Conservation (phyloP, 495 filamentous ascomycete genomes). For the Hyaloscypha bicolor region DNA sequence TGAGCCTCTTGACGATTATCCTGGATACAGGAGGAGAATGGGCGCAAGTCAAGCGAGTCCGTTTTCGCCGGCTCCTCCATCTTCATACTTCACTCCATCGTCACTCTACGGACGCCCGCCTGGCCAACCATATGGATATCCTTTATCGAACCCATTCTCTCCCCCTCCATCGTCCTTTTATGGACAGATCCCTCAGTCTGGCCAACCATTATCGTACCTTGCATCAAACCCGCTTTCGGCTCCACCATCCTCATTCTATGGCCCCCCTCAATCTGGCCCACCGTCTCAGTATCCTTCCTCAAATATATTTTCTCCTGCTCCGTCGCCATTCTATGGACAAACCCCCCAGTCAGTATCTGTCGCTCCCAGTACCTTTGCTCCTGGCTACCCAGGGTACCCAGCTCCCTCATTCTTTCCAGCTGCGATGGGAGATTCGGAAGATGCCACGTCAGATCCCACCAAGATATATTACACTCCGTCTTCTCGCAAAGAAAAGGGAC, state of each 20-base stretch:
- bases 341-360: not conserved
- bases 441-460: not conserved
- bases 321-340: not conserved
- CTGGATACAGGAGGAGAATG: not conserved
- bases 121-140: not conserved
- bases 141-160: not conserved
- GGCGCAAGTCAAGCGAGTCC: not conserved
- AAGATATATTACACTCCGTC: not conserved
- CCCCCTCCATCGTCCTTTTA: not conserved
- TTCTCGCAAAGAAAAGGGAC: not conserved
- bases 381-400: not conserved
- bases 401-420: too few relatives aligned
- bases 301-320: not conserved
- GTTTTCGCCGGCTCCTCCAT: not conserved
- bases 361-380: not conserved
- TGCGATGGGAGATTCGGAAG: not conserved
- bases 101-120: not conserved
- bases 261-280: not conserved
- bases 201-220: not conserved
- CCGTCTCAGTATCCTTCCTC: not conserved
- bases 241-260: not conserved
- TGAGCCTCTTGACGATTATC: not conserved
- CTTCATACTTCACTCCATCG: not conserved
- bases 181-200: not conserved
- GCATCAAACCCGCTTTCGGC: not conserved